Base-by-base conservation (phyloP, 306 rosid species). In the Pachyrhizus erosus region DNA sequence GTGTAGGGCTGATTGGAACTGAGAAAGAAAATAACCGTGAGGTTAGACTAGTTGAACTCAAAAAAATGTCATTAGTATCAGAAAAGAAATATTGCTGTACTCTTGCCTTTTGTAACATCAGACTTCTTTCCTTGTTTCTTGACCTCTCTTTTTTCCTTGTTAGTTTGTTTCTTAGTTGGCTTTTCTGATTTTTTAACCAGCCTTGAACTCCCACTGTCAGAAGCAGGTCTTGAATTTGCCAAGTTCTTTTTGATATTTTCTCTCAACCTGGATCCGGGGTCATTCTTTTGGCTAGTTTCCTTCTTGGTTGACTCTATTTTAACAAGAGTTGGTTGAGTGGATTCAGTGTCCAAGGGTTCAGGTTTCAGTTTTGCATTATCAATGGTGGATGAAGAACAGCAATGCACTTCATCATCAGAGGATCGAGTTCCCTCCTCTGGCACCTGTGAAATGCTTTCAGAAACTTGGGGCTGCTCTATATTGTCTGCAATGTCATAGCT, bases 371-470 rank as follows among this genome's bases (percentile, higher is more conserved):
- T 88, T 78, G 80, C 84, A 76, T 81, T 48, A 54, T 72, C 89
- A 75, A 83, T 75, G 15, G 88, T 64, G 18, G 92, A 84, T 49
- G 90, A 79, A 60, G 90, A 82, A 87, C 88, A 88, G 72, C 77
- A 73, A 9, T 37, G 94, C 39, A 87, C 88, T 51, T 91, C 87
- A 42, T 90, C 98, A 69, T 89, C 97, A 49, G 95, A 89, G 73
- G 97, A 92, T 57, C 87, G 85, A 49, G 88, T 82, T 67, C 87
- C 93, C 82, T 89, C 88, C 48, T 91, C 92, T 37, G 89, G 94
- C 33, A 86, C 87, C 76, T 87, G 97, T 60, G 97, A 87, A 83
- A 77, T 77, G 58, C 88, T 81, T 86, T 92, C 93, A 7, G 97
- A 90, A 57, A 86, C 88, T 87, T 86, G 95, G 64, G 88, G 4